Conservation (phyloP, 2,329 filamentous ascomycete genomes). For the Trichoderma arundinaceum region DNA sequence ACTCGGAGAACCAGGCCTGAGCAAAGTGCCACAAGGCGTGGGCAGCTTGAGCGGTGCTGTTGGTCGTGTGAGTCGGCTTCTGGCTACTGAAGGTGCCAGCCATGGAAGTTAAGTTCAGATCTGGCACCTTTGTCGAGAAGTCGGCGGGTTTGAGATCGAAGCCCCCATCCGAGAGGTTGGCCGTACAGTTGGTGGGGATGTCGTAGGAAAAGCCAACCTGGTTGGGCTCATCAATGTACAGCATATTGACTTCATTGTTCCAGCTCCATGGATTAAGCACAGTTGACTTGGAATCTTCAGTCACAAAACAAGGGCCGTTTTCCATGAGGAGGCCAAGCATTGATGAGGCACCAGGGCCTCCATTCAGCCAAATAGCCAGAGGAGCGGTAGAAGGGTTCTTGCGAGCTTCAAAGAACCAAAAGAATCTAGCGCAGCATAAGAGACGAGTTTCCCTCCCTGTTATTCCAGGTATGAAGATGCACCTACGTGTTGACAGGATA, state of each 20-base stretch:
- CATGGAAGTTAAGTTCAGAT: slow-evolving; percentile 46
- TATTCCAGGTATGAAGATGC: not conserved
- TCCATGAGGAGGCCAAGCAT: slow-evolving; percentile 69
- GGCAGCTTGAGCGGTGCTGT: slow-evolving; percentile 61
- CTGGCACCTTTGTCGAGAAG: slow-evolving; percentile 47
- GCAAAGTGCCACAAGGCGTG: slow-evolving; percentile 68
- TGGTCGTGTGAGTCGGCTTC: slow-evolving; percentile 42
- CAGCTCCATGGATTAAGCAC: slow-evolving; percentile 66
- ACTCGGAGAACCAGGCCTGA: slow-evolving; percentile 63
- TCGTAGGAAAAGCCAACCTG: slow-evolving; percentile 74
- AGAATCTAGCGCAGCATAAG: slow-evolving; percentile 43
- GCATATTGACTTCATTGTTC: slow-evolving; percentile 60
- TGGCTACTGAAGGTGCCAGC: slow-evolving; percentile 45
- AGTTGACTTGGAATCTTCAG: slow-evolving; percentile 57
- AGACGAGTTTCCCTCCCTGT: not conserved
- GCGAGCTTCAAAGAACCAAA: slow-evolving; percentile 58
- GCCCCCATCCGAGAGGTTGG: slow-evolving; percentile 58
- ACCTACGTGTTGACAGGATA: slow-evolving; percentile 56
- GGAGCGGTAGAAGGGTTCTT: slow-evolving; percentile 47
- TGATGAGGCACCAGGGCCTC: slow-evolving; percentile 66
- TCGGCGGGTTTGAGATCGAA: slow-evolving; percentile 50
- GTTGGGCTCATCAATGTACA: slow-evolving; percentile 66
- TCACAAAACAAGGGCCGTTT: slow-evolving; percentile 58
- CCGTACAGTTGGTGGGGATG: slow-evolving; percentile 64
- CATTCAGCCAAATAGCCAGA: slow-evolving; percentile 69